phyloP scores from a whole-genome alignment of 2,329 filamentous ascomycete genomes.

The Sarocladiaceae sp. region DNA sequence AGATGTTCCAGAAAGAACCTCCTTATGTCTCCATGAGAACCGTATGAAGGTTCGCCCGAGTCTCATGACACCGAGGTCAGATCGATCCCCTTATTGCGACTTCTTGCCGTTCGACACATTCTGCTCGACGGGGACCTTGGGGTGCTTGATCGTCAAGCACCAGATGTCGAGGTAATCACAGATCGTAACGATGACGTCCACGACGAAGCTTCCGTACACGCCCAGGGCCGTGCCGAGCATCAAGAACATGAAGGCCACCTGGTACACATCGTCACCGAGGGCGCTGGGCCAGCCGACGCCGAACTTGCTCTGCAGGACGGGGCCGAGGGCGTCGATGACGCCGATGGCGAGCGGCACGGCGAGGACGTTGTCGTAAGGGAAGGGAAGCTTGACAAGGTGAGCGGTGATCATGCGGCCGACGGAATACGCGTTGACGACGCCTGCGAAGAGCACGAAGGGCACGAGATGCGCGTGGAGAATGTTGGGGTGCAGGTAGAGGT shows the following conservation, averaged over 20 bases:
- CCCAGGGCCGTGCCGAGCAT: slow-evolving; percentile 80
- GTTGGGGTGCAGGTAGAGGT: slow-evolving; percentile 76
- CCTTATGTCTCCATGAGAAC: too few species aligned
- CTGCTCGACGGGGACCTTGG: slow-evolving; percentile 39
- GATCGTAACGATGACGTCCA: slow-evolving; percentile 94
- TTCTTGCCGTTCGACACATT: slow-evolving; percentile 16
- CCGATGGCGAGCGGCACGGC: slow-evolving; percentile 70
- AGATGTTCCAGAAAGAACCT: too few species aligned
- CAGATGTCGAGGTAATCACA: slow-evolving; percentile 98
- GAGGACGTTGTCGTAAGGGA: slow-evolving; percentile 87
- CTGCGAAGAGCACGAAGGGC: slow-evolving; percentile 83
- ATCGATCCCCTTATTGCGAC: slow-evolving; percentile 4
- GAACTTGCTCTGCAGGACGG: slow-evolving; percentile 50
- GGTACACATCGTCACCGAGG: slow-evolving; percentile 71
- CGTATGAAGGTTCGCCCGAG: not conserved
- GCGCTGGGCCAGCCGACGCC: slow-evolving; percentile 71
- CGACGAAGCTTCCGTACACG: slow-evolving; percentile 95
- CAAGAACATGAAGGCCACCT: slow-evolving; percentile 84
- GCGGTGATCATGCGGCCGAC: slow-evolving; percentile 95
- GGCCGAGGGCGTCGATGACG: slow-evolving; percentile 74
- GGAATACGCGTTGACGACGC: slow-evolving; percentile 87
- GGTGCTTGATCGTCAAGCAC: slow-evolving; percentile 96
- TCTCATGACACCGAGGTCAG: not conserved
- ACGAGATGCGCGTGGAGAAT: slow-evolving; percentile 80
- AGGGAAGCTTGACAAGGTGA: slow-evolving; percentile 79